A percentile compares a stretch with the other conserved stretches of the same genome.
phyloP scores from a whole-genome alignment of 1,284 basidiomycete genomes.

The Cryptococcus amylolentus region DNA sequence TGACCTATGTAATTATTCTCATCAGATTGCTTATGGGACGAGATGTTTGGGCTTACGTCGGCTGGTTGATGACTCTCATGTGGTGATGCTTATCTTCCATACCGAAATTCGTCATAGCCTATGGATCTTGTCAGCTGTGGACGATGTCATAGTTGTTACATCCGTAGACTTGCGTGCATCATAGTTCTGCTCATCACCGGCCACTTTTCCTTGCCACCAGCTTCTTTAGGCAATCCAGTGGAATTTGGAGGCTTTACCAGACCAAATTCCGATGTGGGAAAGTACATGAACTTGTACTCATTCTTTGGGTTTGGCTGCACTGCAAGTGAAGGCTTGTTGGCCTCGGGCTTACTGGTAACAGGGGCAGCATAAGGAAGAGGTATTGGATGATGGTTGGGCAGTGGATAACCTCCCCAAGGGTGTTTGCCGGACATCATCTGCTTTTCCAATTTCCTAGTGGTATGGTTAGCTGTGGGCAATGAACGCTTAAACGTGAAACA shows the following conservation, averaged over 20 bases:
- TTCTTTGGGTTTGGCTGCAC: too few species aligned
- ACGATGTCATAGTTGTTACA: too few species aligned
- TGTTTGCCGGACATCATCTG: background rate
- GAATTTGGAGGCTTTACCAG: conserved; percentile 24
- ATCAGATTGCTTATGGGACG: too few species aligned
- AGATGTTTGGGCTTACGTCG: too few species aligned
- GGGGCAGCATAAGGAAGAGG: too few species aligned
- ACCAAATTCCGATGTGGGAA: conserved; percentile 29
- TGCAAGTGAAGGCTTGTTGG: too few species aligned
- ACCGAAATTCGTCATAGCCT: background rate
- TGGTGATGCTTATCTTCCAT: background rate
- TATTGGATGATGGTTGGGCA: too few species aligned
- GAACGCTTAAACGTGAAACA: background rate
- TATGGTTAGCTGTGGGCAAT: too few species aligned
- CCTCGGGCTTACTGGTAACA: too few species aligned
- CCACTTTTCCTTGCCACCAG: conserved; percentile 21
- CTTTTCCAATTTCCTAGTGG: background rate
- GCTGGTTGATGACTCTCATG: background rate
- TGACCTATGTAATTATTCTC: too few species aligned
- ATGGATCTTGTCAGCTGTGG: background rate
- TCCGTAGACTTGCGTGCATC: conserved; percentile 23
- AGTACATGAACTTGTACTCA: conserved; percentile 17
- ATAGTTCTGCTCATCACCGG: conserved; percentile 36
- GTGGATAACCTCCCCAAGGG: too few species aligned
- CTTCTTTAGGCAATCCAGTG: conserved; percentile 12